Evolutionary conservation across 164 flowering plant species (phyloP).

Genomic region (Buxus sempervirens): DNA sequence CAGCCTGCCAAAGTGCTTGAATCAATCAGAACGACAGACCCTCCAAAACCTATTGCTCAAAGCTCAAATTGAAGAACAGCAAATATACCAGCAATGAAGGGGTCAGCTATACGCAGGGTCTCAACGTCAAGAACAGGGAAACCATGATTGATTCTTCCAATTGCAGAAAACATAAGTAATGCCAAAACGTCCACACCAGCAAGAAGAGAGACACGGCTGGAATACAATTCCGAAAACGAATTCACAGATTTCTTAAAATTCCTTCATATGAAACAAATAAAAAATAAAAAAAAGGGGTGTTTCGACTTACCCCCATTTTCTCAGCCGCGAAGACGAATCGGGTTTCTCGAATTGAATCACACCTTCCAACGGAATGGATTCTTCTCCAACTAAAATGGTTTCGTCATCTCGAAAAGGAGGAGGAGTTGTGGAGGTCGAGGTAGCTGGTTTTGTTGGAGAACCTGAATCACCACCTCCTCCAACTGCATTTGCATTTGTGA

Average conservation of each 20-base stretch:
- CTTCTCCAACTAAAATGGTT: slow-evolving; percentile 46
- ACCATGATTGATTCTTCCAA: slow-evolving; percentile 90
- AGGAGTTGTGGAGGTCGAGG: slow-evolving; percentile 9
- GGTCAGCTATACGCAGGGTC: slow-evolving; percentile 79
- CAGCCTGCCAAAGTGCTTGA: slow-evolving; percentile 52
- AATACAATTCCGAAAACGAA: slow-evolving; percentile 1
- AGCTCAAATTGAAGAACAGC: not conserved
- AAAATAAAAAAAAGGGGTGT: not conserved
- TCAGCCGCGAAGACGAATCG: slow-evolving; percentile 30
- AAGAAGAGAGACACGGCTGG: slow-evolving; percentile 62
- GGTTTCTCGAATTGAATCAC: slow-evolving; percentile 92
- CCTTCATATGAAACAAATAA: not conserved
- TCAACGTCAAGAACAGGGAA: slow-evolving; percentile 60
- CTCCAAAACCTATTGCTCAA: not conserved
- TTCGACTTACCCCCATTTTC: slow-evolving; percentile 69
- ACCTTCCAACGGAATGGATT: slow-evolving; percentile 77
- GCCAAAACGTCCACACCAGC: slow-evolving; percentile 89
- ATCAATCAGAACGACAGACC: slow-evolving; percentile 1
- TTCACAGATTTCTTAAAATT: not conserved
- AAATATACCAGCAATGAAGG: slow-evolving; percentile 77
- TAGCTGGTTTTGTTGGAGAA: slow-evolving; percentile 20
- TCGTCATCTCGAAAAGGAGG: slow-evolving; percentile 18
- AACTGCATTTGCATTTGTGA: slow-evolving; percentile 38
- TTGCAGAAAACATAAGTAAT: slow-evolving; percentile 70
- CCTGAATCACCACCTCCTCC: slow-evolving; percentile 20